phyloP scores from a whole-genome alignment of 2,329 filamentous ascomycete genomes.

The Monosporascus sp. region DNA sequence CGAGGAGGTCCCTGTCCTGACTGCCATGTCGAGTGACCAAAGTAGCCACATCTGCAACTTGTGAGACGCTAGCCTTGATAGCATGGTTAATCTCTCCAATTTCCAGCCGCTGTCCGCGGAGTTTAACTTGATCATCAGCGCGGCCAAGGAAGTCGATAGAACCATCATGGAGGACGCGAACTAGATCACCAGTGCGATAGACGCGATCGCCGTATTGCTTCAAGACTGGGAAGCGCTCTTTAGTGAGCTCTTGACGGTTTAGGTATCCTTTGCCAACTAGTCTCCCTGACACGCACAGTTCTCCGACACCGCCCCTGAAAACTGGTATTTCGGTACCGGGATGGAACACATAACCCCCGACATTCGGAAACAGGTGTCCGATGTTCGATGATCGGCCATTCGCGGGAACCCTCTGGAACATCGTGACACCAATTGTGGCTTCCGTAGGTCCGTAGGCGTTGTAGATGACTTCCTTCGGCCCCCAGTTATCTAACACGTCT shows the following conservation, averaged over 20 bases:
- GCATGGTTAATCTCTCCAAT: conserved; percentile 87
- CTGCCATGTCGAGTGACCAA: conserved; percentile 65
- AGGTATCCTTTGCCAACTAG: conserved; percentile 88
- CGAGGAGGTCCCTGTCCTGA: conserved; percentile 75
- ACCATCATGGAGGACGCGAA: conserved; percentile 72
- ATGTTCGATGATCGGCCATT: conserved; percentile 85
- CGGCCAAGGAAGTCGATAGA: conserved; percentile 85
- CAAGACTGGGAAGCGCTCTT: conserved; percentile 68
- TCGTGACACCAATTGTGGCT: conserved; percentile 87
- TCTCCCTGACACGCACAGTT: conserved; percentile 82
- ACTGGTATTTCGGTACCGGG: conserved; percentile 67
- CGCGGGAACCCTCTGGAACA: conserved; percentile 73
- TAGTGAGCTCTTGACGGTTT: conserved; percentile 71
- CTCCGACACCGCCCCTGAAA: conserved; percentile 72
- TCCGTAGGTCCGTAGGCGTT: conserved; percentile 93
- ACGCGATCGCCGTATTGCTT: conserved; percentile 53
- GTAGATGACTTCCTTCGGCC: conserved; percentile 73
- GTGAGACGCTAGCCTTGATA: conserved; percentile 56
- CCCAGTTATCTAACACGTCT: conserved; percentile 85
- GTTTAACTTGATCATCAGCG: conserved; percentile 86
- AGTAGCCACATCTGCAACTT: conserved; percentile 66
- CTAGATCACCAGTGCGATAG: conserved; percentile 86
- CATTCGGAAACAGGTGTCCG: conserved; percentile 79
- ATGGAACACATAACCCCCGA: conserved; percentile 73
- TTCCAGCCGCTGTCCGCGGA: conserved; percentile 83